Percentiles rank a stretch among this genome's conserved stretches.
Evolutionary conservation across 176 grass and related monocot species (phyloP).

Genomic region (Oryza longistaminata): DNA sequence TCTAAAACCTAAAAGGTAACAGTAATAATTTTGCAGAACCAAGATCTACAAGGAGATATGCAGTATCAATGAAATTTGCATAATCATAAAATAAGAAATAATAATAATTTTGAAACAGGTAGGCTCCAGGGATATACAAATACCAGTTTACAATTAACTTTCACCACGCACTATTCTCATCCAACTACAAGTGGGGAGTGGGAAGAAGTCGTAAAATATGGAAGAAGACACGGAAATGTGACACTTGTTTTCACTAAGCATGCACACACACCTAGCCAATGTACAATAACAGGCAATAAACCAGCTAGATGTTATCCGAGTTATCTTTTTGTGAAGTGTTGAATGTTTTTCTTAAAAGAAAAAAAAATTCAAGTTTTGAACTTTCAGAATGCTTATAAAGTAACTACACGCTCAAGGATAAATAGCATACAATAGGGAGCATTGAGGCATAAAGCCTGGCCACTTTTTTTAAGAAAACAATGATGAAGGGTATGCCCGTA

Average conservation of each 20-base stretch:
- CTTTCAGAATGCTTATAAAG: neutral
- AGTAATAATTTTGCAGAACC: neutral
- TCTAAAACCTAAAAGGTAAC: neutral
- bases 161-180: neutral
- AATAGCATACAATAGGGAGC: no score
- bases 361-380: neutral
- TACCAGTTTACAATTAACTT: neutral
- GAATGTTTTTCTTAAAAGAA: neutral
- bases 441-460: neutral
- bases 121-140: neutral
- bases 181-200: neutral
- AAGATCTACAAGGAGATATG: conserved; percentile 9
- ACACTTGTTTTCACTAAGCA: neutral
- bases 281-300: neutral
- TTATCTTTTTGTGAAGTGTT: neutral
- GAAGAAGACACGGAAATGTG: neutral
- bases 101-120: neutral
- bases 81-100: conserved; percentile 13
- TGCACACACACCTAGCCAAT: neutral
- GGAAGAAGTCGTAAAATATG: neutral
- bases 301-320: neutral
- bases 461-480: neutral
- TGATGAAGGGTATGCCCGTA: neutral
- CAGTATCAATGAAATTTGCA: neutral
- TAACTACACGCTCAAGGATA: neutral